Evolutionary conservation across 1,284 basidiomycete genomes (phyloP).

Genomic region (Polyporus tsugae): DNA sequence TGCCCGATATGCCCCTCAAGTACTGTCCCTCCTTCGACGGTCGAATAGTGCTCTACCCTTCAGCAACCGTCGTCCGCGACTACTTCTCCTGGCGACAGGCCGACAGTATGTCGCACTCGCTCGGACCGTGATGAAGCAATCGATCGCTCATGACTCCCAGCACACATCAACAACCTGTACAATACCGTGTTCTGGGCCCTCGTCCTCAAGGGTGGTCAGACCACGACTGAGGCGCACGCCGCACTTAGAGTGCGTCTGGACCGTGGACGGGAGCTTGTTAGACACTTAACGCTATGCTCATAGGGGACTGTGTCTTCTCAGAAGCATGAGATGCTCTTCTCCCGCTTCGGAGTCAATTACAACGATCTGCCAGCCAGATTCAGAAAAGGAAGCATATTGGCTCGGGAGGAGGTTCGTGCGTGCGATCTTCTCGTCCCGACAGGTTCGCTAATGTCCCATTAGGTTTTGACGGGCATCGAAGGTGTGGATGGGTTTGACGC

Average conservation of each 20-base stretch:
- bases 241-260: slow-evolving; percentile 64
- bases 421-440: slow-evolving; percentile 1
- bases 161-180: slow-evolving; percentile 98
- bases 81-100: slow-evolving; percentile 97
- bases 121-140: slow-evolving; percentile 4
- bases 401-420: slow-evolving; percentile 60
- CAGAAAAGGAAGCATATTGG: slow-evolving; percentile 87
- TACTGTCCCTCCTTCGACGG: slow-evolving; percentile 96
- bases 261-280: background rate
- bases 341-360: slow-evolving; percentile 89
- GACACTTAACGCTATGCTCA: background rate
- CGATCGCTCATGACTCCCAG: slow-evolving; percentile 50
- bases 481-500: background rate
- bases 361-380: slow-evolving; percentile 79
- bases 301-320: slow-evolving; percentile 89
- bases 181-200: slow-evolving; percentile 98
- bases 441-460: background rate
- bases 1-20: slow-evolving; percentile 73
- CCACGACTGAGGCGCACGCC: slow-evolving; percentile 84
- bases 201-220: slow-evolving; percentile 80
- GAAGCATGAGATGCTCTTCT: slow-evolving; percentile 93
- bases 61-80: slow-evolving; percentile 77
- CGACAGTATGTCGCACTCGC: slow-evolving; percentile 77
- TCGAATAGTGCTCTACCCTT: slow-evolving; percentile 87
- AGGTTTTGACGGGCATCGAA: slow-evolving; percentile 4